Conservation (phyloP, 1,139 yeast genomes). For the Candida smagusa region DNA sequence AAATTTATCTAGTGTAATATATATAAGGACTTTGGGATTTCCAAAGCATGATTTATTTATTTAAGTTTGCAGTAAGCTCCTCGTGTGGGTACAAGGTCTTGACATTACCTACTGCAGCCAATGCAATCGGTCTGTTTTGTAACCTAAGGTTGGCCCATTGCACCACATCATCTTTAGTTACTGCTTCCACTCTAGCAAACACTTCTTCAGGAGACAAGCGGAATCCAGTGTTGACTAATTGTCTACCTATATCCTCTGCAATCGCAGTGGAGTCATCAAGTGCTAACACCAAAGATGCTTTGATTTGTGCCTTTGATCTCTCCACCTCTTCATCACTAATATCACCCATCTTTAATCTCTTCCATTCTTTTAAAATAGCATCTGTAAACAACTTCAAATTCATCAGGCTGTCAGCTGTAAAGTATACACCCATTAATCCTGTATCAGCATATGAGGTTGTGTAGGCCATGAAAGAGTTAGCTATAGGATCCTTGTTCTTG, state of each 20-base stretch:
- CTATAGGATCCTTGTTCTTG: constrained; percentile 52
- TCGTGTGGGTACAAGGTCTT: constrained; percentile 57
- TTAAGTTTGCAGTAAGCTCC: constrained; percentile 32
- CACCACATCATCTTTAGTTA: constrained; percentile 75
- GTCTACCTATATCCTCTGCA: constrained; percentile 98
- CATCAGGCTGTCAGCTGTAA: constrained; percentile 74
- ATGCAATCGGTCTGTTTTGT: constrained; percentile 75
- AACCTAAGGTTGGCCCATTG: constrained; percentile 87
- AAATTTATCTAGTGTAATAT: too few relatives aligned
- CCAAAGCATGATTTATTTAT: neutral
- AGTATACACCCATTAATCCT: constrained; percentile 95
- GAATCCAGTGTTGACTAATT: constrained; percentile 89
- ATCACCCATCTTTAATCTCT: constrained; percentile 69
- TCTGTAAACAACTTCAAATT: constrained; percentile 65
- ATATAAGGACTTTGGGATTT: too few relatives aligned
- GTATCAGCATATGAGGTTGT: constrained; percentile 97
- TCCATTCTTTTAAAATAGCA: constrained; percentile 86
- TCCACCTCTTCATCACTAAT: constrained; percentile 86
- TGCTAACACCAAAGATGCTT: constrained; percentile 84
- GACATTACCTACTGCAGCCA: constrained; percentile 88
- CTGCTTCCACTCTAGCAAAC: constrained; percentile 76
- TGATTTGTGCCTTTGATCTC: constrained; percentile 90
- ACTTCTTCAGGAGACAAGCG: constrained; percentile 91
- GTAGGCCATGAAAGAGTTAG: constrained; percentile 94
- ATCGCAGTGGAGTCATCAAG: constrained; percentile 94